These are phyloP conservation scores for Lactifluus hygrophoroides DNA, from an alignment of 768 basidiomycete genomes.

Conservation along the genomic window DNA sequence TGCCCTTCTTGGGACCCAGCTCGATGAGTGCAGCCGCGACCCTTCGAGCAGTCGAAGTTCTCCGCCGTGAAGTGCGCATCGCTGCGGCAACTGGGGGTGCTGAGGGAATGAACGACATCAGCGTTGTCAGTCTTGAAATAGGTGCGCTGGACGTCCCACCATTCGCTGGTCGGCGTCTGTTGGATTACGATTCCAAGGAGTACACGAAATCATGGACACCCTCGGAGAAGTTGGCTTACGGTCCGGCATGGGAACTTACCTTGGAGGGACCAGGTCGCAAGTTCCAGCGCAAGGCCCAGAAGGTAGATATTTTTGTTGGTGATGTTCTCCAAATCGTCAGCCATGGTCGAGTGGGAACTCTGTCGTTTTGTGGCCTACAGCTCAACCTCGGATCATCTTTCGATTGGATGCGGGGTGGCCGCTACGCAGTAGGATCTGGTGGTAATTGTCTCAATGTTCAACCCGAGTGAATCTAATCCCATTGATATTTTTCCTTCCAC, in stretches of 20 bases:
- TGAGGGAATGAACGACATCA: slow-evolving; percentile 56
- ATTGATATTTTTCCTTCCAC: slow-evolving; percentile 3
- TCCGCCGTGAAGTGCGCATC: slow-evolving; percentile 61
- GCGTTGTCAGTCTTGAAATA: slow-evolving; percentile 66
- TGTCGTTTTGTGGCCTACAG: slow-evolving; percentile 37
- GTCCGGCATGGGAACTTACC: slow-evolving; percentile 51
- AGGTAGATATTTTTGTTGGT: slow-evolving; percentile 50
- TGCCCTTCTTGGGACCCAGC: slow-evolving; percentile 56
- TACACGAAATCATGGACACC: slow-evolving; percentile 66
- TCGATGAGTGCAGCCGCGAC: slow-evolving; percentile 74
- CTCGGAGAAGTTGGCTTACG: slow-evolving; percentile 66
- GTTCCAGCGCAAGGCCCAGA: slow-evolving; percentile 43
- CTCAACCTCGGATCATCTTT: slow-evolving; percentile 40
- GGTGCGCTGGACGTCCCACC: slow-evolving; percentile 39
- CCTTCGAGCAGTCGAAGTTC: slow-evolving; percentile 60
- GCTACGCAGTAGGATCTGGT: slow-evolving; percentile 71
- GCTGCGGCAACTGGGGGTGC: slow-evolving; percentile 46
- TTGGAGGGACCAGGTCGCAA: slow-evolving; percentile 35
- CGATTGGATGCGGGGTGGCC: slow-evolving; percentile 56
- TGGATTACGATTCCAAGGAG: slow-evolving; percentile 27
- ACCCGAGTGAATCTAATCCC: not conserved
- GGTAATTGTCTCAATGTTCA: slow-evolving; percentile 37
- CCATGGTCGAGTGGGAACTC: slow-evolving; percentile 39
- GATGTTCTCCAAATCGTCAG: slow-evolving; percentile 52
- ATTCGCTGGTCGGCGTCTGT: slow-evolving; percentile 26